phyloP scores from a whole-genome alignment of 2,329 filamentous ascomycete genomes.

The Calonectria pauciramosa region DNA sequence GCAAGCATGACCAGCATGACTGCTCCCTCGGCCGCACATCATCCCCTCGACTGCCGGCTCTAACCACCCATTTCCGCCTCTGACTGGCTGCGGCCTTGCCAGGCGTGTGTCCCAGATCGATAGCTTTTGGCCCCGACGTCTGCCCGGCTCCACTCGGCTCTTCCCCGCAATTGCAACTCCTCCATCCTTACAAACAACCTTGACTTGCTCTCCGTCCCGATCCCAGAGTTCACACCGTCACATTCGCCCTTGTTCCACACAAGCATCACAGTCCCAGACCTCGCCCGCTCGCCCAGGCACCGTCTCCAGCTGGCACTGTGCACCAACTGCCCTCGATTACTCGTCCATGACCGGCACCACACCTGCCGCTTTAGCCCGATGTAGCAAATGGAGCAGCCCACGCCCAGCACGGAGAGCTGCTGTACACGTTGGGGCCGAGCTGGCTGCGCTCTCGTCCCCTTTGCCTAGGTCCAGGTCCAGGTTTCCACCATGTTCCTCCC shows the following conservation, averaged over 20 bases:
- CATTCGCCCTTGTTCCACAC: constrained; percentile 28
- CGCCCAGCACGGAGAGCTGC: constrained; percentile 26
- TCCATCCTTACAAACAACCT: constrained; percentile 17
- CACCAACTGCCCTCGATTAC: constrained; percentile 18
- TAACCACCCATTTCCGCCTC: constrained; percentile 21
- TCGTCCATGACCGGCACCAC: constrained; percentile 38
- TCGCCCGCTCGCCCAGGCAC: neutral
- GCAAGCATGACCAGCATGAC: constrained; percentile 27
- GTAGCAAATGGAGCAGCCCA: constrained; percentile 27
- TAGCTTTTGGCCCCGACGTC: constrained; percentile 36
- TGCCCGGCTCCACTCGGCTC: constrained; percentile 37
- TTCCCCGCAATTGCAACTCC: constrained; percentile 44
- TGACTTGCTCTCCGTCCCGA: constrained; percentile 42
- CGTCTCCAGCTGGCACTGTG: constrained; percentile 30
- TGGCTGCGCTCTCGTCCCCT: constrained; percentile 7
- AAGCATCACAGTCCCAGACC: constrained; percentile 39
- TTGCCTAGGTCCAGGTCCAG: constrained; percentile 25
- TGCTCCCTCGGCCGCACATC: constrained; percentile 25
- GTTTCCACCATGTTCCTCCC: constrained; percentile 19
- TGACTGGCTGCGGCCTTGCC: constrained; percentile 34
- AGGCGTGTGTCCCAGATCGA: constrained; percentile 37
- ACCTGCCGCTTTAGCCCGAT: constrained; percentile 40
- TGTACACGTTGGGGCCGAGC: constrained; percentile 17
- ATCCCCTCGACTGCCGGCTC: constrained; percentile 25
- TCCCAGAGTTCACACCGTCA: constrained; percentile 48